These are phyloP conservation scores for Xerocomus potaroensis DNA, from an alignment of 768 basidiomycete species.

Conservation along the genomic window DNA sequence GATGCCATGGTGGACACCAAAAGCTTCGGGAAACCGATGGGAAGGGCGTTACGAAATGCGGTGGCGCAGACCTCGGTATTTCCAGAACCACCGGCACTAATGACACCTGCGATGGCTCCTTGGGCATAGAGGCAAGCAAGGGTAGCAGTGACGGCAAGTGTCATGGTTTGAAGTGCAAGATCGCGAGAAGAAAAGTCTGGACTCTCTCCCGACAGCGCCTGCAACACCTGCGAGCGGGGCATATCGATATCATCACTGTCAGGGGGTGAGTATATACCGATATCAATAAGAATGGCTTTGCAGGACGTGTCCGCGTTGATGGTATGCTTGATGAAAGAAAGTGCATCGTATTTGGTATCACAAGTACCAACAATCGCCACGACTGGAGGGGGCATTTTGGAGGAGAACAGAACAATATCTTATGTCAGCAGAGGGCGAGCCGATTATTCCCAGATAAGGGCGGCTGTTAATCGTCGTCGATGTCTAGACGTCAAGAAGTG, in stretches of 20 bases:
- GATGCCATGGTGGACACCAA: constrained; percentile 32
- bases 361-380: constrained; percentile 28
- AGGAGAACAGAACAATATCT: not conserved
- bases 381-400: constrained; percentile 4
- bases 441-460: not conserved
- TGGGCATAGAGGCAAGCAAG: constrained; percentile 12
- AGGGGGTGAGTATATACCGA: constrained; percentile 17
- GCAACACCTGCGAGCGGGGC: constrained; percentile 17
- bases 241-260: constrained; percentile 18
- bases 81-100: constrained; percentile 23
- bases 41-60: constrained; percentile 20
- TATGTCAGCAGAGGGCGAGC: constrained; percentile 15
- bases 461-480: not conserved
- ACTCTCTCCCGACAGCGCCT: not conserved
- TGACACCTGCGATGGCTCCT: constrained; percentile 17
- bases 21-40: constrained; percentile 29
- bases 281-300: constrained; percentile 26
- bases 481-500: constrained; percentile 18
- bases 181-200: constrained; percentile 8
- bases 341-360: constrained; percentile 25
- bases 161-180: constrained; percentile 14
- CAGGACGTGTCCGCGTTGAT: constrained; percentile 13
- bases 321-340: constrained; percentile 19
- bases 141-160: constrained; percentile 14
- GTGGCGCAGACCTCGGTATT: constrained; percentile 23